Evolutionary conservation across 345 rosid species (phyloP).

Genomic region (Ceriops decandra): DNA sequence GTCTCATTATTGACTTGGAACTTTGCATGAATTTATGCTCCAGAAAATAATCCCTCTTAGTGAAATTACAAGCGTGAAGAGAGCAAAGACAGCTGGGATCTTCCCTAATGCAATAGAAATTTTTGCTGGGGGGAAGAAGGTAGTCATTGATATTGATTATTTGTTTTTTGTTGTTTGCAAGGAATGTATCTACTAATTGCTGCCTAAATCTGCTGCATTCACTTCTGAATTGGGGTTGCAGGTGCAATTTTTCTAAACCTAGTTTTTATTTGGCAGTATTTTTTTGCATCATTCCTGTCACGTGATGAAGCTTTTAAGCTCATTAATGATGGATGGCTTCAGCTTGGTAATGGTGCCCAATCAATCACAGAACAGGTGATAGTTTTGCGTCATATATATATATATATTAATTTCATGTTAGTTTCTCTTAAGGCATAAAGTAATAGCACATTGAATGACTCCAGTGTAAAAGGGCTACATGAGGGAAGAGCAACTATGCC

Average conservation of each 20-base stretch:
- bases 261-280: constrained; percentile 45
- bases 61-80: constrained; percentile 66
- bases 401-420: too few relatives aligned
- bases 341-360: constrained; percentile 30
- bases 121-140: constrained; percentile 81
- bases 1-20: constrained; percentile 15
- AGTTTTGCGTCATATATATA: not conserved
- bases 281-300: constrained; percentile 69
- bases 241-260: constrained; percentile 19
- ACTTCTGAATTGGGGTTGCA: constrained; percentile 16
- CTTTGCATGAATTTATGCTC: constrained; percentile 16
- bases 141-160: constrained; percentile 19
- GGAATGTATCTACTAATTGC: constrained; percentile 11
- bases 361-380: constrained; percentile 52
- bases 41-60: constrained; percentile 76
- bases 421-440: too few relatives aligned
- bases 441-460: too few relatives aligned
- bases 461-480: not conserved
- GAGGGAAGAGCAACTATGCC: not conserved
- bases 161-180: constrained; percentile 8
- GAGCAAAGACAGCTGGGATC: constrained; percentile 95
- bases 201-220: constrained; percentile 1
- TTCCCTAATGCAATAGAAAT: constrained; percentile 95
- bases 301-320: constrained; percentile 69
- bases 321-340: constrained; percentile 57